Conservation (phyloP, 331 rosid species). For the Erythrophleum ivorense region DNA sequence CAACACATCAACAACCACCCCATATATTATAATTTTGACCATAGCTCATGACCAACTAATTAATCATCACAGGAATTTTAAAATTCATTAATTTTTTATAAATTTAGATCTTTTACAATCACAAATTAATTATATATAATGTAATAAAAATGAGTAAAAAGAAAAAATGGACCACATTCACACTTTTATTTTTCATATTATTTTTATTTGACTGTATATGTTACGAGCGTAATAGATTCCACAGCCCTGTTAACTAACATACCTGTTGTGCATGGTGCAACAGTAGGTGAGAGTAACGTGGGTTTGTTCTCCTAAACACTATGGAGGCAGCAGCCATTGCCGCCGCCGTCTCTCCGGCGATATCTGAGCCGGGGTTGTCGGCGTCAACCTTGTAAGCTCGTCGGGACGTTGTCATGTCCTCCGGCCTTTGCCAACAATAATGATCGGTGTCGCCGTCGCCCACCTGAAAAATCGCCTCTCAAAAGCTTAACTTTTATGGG, state of each 20-base stretch:
- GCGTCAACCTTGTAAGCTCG: conserved; percentile 67
- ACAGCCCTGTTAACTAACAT: conserved; percentile 17
- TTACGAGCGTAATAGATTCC: too few relatives aligned
- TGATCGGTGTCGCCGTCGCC: conserved; percentile 85
- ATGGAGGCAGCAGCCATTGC: conserved; percentile 82
- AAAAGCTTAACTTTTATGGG: neutral
- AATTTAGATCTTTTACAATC: too few relatives aligned
- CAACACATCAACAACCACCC: conserved; percentile 8
- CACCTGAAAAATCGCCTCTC: conserved; percentile 50
- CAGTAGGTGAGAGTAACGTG: conserved; percentile 76
- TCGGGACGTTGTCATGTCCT: conserved; percentile 87
- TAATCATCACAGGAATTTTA: neutral
- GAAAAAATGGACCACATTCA: too few relatives aligned
- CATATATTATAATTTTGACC: neutral
- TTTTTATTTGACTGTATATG: too few relatives aligned
- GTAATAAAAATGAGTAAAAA: too few relatives aligned
- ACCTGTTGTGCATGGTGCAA: conserved; percentile 84
- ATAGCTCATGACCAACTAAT: neutral
- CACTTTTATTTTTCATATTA: too few relatives aligned
- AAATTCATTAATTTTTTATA: neutral
- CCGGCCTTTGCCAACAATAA: conserved; percentile 95
- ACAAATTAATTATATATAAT: too few relatives aligned
- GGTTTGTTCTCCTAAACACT: conserved; percentile 69
- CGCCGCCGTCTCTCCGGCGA: conserved; percentile 75
- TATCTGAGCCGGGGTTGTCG: conserved; percentile 74